Base-by-base conservation (phyloP, 1,284 basidiomycete genomes). In the Puccinia horiana region DNA sequence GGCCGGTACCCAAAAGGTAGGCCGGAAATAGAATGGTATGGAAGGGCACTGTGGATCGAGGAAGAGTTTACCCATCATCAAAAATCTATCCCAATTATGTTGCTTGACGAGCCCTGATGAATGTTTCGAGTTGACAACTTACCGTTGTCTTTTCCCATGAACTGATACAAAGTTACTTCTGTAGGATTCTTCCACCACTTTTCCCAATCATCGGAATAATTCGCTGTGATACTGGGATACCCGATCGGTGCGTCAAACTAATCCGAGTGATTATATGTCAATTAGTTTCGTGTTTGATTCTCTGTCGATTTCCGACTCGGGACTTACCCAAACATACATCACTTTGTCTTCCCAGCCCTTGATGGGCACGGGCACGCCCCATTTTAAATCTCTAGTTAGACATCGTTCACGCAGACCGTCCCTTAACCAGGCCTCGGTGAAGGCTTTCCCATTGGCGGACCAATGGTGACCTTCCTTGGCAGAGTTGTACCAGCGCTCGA, bases 171-270 rank as follows among this genome's bases (percentile, higher is more conserved):
- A 85, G 92, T 90, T 84, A 99, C 96, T 85, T 98, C 90, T 85
- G 95, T 90, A 5, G 93, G 93, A 87, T 96, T 93, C 87, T 94
- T 92, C 97, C 97, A 99, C 97, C 97, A 99, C 87, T 92, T 90
- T 87, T 93, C 91, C 97, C 97, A 99, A 84, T 97, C 92, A 70
- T 92, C 89, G 32, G 95, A 97, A 89, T 97, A 96, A 86, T 93
- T 94, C 81, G 95, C 95, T 8, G 96, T 99, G 85, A 99, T 98
- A 88, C 95, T 97, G 4, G 94, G 93, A 88, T 99, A 99, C 80
- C 97, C 97, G 83, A 98, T 95, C 23, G 94, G 94, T 0, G 97
- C 97, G 86, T 99, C 97, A 87, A 98, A 98, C 96, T 95, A 86
- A 20, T 40, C 32, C 37, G 49, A 74, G 52, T 35, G 37, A 44